A percentile compares a stretch with the other conserved stretches of the same genome.
These are phyloP conservation scores for Sphagnum contortum DNA, from an alignment of 225 moss, liverwort and hornwort species.

Conservation along the genomic window DNA sequence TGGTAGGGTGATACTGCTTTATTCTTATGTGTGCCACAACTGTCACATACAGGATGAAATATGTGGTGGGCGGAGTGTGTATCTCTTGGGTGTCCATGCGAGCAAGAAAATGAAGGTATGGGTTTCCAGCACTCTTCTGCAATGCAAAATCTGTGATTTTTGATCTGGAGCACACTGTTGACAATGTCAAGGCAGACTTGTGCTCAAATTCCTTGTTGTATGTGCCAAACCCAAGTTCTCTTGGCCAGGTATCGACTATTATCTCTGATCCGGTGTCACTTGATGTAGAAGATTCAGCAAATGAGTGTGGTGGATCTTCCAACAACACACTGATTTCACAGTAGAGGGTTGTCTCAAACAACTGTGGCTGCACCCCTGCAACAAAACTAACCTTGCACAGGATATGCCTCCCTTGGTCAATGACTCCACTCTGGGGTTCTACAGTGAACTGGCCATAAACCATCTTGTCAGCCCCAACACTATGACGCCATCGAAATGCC, in stretches of 20 bases:
- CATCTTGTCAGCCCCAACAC: conserved; percentile 57
- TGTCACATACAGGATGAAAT: conserved; percentile 54
- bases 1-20: conserved; percentile 49
- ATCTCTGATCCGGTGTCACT: conserved; percentile 47
- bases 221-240: conserved; percentile 34
- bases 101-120: conserved; percentile 52
- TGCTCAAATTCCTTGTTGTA: conserved; percentile 74
- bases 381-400: conserved; percentile 75
- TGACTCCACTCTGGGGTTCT: conserved; percentile 52
- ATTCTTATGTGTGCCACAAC: conserved; percentile 38
- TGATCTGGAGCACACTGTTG: conserved; percentile 45
- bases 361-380: conserved; percentile 67
- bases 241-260: conserved; percentile 69
- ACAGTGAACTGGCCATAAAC: conserved; percentile 63
- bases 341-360: conserved; percentile 67
- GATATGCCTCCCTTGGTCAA: conserved; percentile 57
- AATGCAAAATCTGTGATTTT: conserved; percentile 42
- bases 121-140: conserved; percentile 30
- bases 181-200: conserved; percentile 44
- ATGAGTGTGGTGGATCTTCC: conserved; percentile 32
- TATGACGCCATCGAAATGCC: conserved; percentile 71
- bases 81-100: conserved; percentile 44
- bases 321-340: conserved; percentile 38
- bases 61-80: conserved; percentile 48
- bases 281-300: conserved; percentile 20